Evolutionary conservation across 2,329 filamentous ascomycete species (phyloP).

Genomic region (Neofusicoccum sp.): DNA sequence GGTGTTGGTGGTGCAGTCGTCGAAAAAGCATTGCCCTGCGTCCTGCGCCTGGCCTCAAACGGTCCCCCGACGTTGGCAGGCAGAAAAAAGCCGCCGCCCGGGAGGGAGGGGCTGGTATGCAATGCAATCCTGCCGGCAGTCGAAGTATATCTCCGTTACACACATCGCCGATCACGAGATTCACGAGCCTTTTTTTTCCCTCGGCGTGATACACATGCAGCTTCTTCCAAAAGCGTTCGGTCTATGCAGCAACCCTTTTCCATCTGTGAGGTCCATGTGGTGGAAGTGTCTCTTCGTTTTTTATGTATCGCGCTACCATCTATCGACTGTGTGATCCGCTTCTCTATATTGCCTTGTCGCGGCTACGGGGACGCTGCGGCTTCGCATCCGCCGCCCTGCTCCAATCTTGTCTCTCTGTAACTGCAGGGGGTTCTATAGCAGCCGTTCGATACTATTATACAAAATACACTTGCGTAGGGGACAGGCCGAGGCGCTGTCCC

Average conservation of each 20-base stretch:
- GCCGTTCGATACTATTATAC: slow-evolving; percentile 8
- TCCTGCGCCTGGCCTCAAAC: neutral
- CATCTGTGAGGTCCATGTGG: neutral
- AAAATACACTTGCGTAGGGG: slow-evolving; percentile 5
- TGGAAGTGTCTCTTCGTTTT: slow-evolving; percentile 3
- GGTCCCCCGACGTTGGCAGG: neutral
- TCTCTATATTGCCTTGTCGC: neutral
- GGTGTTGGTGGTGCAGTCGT: no score
- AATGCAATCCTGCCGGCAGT: slow-evolving; percentile 16
- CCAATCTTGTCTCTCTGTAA: slow-evolving; percentile 1
- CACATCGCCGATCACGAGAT: slow-evolving; percentile 14
- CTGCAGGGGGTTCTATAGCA: slow-evolving; percentile 6
- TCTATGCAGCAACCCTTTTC: slow-evolving; percentile 6
- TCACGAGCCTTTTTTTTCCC: neutral
- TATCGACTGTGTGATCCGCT: neutral
- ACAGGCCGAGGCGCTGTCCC: neutral
- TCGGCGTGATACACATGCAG: neutral
- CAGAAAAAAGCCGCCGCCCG: no score
- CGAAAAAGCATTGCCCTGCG: neutral
- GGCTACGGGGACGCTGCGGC: neutral
- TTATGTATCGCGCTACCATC: slow-evolving; percentile 7
- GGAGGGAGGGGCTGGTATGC: neutral
- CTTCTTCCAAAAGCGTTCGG: neutral
- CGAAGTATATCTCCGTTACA: neutral
- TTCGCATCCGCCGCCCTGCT: neutral